Percentiles rank a stretch among this genome's conserved stretches.
phyloP scores from a whole-genome alignment of 306 rosid genomes.

The Pachyrhizus erosus region DNA sequence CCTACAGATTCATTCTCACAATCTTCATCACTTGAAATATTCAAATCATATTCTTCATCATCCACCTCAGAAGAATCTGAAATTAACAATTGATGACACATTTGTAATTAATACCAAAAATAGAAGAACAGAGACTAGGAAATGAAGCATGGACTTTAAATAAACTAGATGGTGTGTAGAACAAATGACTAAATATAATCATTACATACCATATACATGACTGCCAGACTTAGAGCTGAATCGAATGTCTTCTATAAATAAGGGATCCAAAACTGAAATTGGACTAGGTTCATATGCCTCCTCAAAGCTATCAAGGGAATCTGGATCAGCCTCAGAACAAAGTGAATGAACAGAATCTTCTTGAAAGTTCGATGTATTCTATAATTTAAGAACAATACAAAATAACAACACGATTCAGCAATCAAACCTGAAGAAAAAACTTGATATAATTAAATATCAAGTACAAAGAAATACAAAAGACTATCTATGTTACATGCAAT shows the following conservation, averaged over 20 bases:
- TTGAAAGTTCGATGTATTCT: conserved; percentile 55
- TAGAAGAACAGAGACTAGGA: background rate
- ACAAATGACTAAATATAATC: background rate
- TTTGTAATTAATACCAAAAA: conserved; percentile 38
- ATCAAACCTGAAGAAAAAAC: background rate
- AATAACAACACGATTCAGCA: background rate
- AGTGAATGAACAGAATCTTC: conserved; percentile 53
- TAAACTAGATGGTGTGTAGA: background rate
- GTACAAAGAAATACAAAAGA: background rate
- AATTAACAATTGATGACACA: conserved; percentile 47
- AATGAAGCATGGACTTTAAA: conserved; percentile 28
- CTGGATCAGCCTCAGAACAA: conserved; percentile 46
- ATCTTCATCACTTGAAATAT: conserved; percentile 85
- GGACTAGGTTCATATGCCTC: conserved; percentile 74
- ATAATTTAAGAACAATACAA: conserved; percentile 36
- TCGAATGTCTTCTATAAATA: conserved; percentile 51
- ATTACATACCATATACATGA: conserved; percentile 56
- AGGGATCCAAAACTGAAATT: conserved; percentile 72
- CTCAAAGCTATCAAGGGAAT: conserved; percentile 52
- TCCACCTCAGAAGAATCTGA: conserved; percentile 64
- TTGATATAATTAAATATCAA: background rate
- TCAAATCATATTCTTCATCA: conserved; percentile 65
- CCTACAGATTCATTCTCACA: conserved; percentile 48
- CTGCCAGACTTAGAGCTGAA: conserved; percentile 42
- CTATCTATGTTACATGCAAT: background rate